Evolutionary conservation across 2,329 filamentous ascomycete species (phyloP), one percentile per base, ranked within the genome.

Genomic region (Trichophaea hybrida): DNA sequence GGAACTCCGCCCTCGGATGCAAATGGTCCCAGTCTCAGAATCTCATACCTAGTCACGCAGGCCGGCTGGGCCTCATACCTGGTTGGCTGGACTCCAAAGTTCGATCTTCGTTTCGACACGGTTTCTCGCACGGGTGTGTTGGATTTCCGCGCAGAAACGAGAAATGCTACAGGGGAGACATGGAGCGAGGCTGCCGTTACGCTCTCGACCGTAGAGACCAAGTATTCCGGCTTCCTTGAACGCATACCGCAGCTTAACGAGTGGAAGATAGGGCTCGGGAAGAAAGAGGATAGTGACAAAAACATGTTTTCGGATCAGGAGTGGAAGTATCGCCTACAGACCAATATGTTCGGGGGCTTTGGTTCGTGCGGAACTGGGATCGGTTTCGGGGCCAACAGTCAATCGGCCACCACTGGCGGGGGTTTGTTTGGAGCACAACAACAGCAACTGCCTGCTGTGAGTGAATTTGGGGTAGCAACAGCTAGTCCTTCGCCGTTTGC

Each of bases 151-250:
- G 50, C 32, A 35, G 24, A 35, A 24, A 24, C 34, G 8, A 13
- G 4, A 58, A 85, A 85, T 70, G 73, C 72, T 55, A 83, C 80
- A 0, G 80, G 78, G 0, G 82, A 85, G 71, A 79, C 76, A 0
- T 85, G 82, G 82, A 73, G 72, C 35, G 77, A 79, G 70, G 78
- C 79, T 69, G 78, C 77, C 63, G 71, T 85, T 37, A 76, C 75
- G 0, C 75, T 85, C 5, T 84, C 81, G 2, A 84, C 80, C 0
- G 83, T 80, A 0, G 78, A 83, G 66, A 78, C 81, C 3, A 75
- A 75, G 5, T 80, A 79, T 53, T 74, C 77, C 1, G 76, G 76
- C 1, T 72, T 82, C 1, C 74, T 77, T 33, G 77, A 83, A 60
- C 69, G 70, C 10, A 76, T 81, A 2, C 81, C 81, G 0, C 70